Evolutionary conservation across 352 stramenopile species (phyloP), one percentile per base, ranked within the genome.

Genomic region (Globisporangium splendens): DNA sequence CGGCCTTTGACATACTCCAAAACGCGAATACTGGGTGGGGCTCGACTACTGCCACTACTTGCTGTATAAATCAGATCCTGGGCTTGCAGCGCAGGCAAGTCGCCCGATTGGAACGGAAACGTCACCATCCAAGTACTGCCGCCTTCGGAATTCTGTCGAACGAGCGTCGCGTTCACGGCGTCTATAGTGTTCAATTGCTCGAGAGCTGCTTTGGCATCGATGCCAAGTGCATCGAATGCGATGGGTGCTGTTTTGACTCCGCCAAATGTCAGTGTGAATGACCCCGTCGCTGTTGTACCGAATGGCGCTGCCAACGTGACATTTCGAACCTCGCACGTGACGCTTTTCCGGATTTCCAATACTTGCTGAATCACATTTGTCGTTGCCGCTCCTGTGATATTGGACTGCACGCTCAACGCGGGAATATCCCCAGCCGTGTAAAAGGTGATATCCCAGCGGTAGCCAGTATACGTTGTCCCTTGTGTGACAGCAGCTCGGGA

Each of bases 361-460:
- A 67, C 63, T 21, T 60, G 39, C 17, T 38, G 15, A 39, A 55
- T 39, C n/a, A 60, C 31, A 2, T 1, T 43, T n/a, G n/a, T n/a
- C n/a, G n/a, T n/a, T n/a, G n/a, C n/a, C 13, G 22, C 21, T 8
- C 38, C 64, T 20, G 47, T 53, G 8, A 75, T 21, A 60, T 68
- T 69, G 13, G 62, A 68, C 8, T 52, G 31, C 8, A 75, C 28
- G 22, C n/a, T 15, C 15, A 72, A 21, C 3, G 24, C 13, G 0
- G 50, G 33, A 13, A 75, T 60, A 52, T 78, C 66, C 11, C 61
- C 63, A 24, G 49, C 54, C 42, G 41, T 20, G 38, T 68, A 75
- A 53, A 78, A 78, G 6, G 66, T 78, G 8, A 78, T 51, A 21
- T 69, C 54, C 70, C 66, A 75, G 33, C 41, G 47, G 46, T 62